Percentiles rank a stretch among this genome's conserved stretches.
phyloP scores from a whole-genome alignment of 257 asterid species.

The Capsicum rhomboideum region DNA sequence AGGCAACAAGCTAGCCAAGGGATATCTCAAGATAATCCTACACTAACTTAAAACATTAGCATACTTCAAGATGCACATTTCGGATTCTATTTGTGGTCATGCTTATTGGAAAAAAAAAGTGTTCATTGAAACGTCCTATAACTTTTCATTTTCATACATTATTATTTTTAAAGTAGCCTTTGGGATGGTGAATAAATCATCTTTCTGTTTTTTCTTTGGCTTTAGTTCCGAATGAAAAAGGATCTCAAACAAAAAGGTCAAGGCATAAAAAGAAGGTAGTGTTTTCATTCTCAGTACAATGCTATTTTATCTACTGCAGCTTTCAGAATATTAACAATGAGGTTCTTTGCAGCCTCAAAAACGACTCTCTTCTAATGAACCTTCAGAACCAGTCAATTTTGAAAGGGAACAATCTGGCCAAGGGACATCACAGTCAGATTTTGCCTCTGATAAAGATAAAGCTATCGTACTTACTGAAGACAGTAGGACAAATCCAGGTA shows the following conservation, averaged over 20 bases:
- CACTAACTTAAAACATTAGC: constrained; percentile 27
- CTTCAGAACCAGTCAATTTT: constrained; percentile 24
- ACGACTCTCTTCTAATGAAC: constrained; percentile 43
- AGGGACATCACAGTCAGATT: constrained; percentile 37
- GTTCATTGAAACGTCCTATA: not conserved
- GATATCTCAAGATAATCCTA: constrained; percentile 24
- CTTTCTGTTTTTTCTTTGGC: not conserved
- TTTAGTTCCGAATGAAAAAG: constrained; percentile 64
- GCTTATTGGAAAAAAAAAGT: not conserved
- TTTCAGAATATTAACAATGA: constrained; percentile 18
- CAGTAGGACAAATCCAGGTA: constrained; percentile 26
- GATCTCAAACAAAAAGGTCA: constrained; percentile 58
- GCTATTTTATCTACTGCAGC: not conserved
- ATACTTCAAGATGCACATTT: not conserved
- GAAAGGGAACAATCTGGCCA: constrained; percentile 32
- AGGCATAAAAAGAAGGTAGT: constrained; percentile 68
- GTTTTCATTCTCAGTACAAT: not conserved
- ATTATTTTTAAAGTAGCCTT: not conserved
- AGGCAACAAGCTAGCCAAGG: constrained; percentile 29
- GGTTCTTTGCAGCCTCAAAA: constrained; percentile 43
- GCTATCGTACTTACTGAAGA: constrained; percentile 22
- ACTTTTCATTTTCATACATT: not conserved
- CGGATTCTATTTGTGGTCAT: not conserved
- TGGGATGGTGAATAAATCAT: not conserved
- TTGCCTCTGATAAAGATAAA: constrained; percentile 31